Conservation (phyloP, 1,284 basidiomycete species). For the Leccinum huronense region DNA sequence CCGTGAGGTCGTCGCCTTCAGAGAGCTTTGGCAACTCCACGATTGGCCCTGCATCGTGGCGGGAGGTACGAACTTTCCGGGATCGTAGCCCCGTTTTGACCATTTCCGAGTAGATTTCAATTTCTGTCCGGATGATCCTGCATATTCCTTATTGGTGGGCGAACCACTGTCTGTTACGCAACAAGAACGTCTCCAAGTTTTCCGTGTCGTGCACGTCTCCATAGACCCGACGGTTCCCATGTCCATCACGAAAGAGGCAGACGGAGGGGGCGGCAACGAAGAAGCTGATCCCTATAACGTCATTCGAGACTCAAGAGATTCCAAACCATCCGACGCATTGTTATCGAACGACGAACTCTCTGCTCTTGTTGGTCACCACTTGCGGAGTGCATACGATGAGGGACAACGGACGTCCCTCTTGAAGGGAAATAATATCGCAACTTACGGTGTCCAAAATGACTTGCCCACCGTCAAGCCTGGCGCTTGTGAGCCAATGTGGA, state of each 20-base stretch:
- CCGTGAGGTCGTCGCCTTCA: slow-evolving; percentile 63
- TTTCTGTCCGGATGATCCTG: slow-evolving; percentile 81
- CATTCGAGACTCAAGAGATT: slow-evolving; percentile 75
- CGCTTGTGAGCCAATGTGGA: slow-evolving; percentile 73
- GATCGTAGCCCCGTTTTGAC: slow-evolving; percentile 5
- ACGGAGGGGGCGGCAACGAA: slow-evolving; percentile 47
- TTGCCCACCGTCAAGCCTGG: slow-evolving; percentile 47
- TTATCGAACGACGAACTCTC: slow-evolving; percentile 62
- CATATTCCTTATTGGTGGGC: slow-evolving; percentile 79
- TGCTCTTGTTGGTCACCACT: slow-evolving; percentile 44
- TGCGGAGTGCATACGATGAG: slow-evolving; percentile 63
- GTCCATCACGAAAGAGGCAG: slow-evolving; percentile 31
- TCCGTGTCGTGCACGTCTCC: slow-evolving; percentile 80
- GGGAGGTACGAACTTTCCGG: slow-evolving; percentile 58
- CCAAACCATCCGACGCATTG: slow-evolving; percentile 68
- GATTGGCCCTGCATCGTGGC: slow-evolving; percentile 80
- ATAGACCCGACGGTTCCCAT: slow-evolving; percentile 60
- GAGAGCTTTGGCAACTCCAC: slow-evolving; percentile 43
- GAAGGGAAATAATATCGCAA: slow-evolving; percentile 33
- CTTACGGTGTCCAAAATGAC: slow-evolving; percentile 50
- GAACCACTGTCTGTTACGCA: slow-evolving; percentile 56
- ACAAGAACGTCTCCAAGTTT: slow-evolving; percentile 52
- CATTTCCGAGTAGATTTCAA: slow-evolving; percentile 76
- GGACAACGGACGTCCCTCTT: slow-evolving; percentile 39
- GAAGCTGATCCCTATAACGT: slow-evolving; percentile 64